Evolutionary conservation across 495 filamentous ascomycete species (phyloP).

Genomic region (Daldinia childiae): DNA sequence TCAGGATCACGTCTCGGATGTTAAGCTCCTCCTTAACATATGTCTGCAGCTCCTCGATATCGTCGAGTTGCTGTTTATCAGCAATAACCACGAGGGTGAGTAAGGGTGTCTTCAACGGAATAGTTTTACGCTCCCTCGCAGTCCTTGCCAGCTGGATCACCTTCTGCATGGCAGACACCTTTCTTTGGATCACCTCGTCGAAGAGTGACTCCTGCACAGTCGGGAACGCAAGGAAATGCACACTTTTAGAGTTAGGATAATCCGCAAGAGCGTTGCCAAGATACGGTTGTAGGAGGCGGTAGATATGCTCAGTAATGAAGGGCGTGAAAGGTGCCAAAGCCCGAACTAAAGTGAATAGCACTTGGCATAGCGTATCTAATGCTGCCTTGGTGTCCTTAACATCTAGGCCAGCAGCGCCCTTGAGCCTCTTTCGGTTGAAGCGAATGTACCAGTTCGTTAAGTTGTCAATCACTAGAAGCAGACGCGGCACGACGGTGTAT

Average conservation of each 20-base stretch:
- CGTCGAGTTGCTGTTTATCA: conserved; percentile 82
- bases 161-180: conserved; percentile 90
- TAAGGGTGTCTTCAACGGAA: conserved; percentile 89
- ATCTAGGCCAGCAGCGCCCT: conserved; percentile 88
- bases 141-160: conserved; percentile 91
- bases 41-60: conserved; percentile 80
- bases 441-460: conserved; percentile 99
- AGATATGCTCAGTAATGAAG: conserved; percentile 95
- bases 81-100: conserved; percentile 90
- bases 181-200: conserved; percentile 83
- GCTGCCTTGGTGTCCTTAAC: conserved; percentile 80
- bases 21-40: conserved; percentile 95
- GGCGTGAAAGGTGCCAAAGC: conserved; percentile 94
- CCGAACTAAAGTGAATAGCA: conserved; percentile 86
- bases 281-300: conserved; percentile 81
- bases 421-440: conserved; percentile 96
- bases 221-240: conserved; percentile 93
- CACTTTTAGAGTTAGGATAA: conserved; percentile 77
- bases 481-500: conserved; percentile 92
- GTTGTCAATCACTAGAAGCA: conserved; percentile 91
- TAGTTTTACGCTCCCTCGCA: conserved; percentile 82
- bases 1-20: conserved; percentile 82
- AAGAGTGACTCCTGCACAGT: conserved; percentile 88
- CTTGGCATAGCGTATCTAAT: conserved; percentile 96
- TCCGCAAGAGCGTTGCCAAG: conserved; percentile 66